These are phyloP conservation scores for Graphilbum fragrans DNA, from an alignment of 2,329 filamentous ascomycete genomes.

Conservation along the genomic window DNA sequence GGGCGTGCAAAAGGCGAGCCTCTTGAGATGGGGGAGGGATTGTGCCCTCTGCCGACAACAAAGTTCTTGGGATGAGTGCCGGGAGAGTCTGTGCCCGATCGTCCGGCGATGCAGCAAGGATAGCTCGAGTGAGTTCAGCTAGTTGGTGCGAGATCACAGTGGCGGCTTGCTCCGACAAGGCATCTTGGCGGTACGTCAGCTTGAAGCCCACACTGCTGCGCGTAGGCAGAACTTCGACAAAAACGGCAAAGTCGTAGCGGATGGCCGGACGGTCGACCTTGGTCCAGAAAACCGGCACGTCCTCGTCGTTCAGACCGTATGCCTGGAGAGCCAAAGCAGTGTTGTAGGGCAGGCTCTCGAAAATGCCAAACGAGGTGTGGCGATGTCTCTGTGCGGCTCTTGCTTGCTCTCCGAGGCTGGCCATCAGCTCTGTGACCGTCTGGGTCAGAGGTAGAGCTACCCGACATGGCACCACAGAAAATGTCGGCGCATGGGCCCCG, in stretches of 20 bases:
- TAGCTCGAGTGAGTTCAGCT: slow-evolving; percentile 6
- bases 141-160: slow-evolving; percentile 11
- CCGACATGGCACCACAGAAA: slow-evolving; percentile 21
- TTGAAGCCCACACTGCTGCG: slow-evolving; percentile 5
- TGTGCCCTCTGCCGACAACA: slow-evolving; percentile 5
- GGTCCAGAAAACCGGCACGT: slow-evolving; percentile 5
- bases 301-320: slow-evolving; percentile 7
- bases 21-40: background rate
- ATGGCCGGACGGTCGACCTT: slow-evolving; percentile 7
- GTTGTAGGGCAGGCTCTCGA: slow-evolving; percentile 20
- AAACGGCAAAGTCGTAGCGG: slow-evolving; percentile 11
- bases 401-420: slow-evolving; percentile 1
- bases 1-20: slow-evolving; percentile 10
- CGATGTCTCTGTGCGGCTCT: slow-evolving; percentile 11
- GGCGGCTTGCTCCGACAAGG: slow-evolving; percentile 10
- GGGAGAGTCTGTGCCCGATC: slow-evolving; percentile 7
- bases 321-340: slow-evolving; percentile 22
- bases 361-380: slow-evolving; percentile 14
- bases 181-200: slow-evolving; percentile 8
- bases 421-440: background rate
- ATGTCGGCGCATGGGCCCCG: slow-evolving; percentile 18
- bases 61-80: slow-evolving; percentile 4
- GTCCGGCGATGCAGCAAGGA: slow-evolving; percentile 7
- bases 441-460: slow-evolving; percentile 11
- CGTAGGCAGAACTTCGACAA: slow-evolving; percentile 9